phyloP scores from a whole-genome alignment of 176 grass and related monocot species.

The Triticum urartu region DNA sequence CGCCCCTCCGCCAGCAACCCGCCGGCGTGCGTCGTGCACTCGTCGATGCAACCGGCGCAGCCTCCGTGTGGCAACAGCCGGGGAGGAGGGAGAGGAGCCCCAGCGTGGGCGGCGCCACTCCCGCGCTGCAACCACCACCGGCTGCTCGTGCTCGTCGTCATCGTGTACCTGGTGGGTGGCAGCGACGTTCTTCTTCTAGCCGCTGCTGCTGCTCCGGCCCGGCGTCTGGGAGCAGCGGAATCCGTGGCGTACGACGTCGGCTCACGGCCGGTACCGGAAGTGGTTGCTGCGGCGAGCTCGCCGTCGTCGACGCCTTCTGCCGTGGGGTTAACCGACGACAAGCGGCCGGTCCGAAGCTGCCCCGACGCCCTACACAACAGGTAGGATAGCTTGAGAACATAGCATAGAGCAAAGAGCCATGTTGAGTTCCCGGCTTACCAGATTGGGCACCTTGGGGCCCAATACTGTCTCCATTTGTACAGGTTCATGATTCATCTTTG shows the following conservation, averaged over 20 bases:
- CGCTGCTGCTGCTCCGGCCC: slow-evolving; percentile 1
- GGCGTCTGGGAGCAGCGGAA: neutral
- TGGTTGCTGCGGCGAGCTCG: neutral
- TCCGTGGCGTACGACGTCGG: slow-evolving; percentile 14
- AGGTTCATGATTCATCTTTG: too few species aligned
- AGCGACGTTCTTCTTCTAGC: neutral
- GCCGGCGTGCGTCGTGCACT: neutral
- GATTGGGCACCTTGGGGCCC: too few species aligned
- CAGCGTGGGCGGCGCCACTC: neutral
- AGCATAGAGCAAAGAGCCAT: too few species aligned
- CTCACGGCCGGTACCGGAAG: slow-evolving; percentile 28
- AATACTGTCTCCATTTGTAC: too few species aligned
- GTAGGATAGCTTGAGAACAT: neutral
- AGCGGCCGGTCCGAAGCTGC: slow-evolving; percentile 49
- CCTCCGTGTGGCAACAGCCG: neutral
- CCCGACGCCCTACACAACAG: slow-evolving; percentile 52
- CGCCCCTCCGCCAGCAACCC: neutral
- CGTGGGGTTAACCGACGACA: slow-evolving; percentile 15
- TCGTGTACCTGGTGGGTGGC: slow-evolving; percentile 1
- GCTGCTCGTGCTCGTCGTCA: neutral
- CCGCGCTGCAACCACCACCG: neutral
- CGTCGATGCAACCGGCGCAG: slow-evolving; percentile 33
- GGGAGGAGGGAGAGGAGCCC: neutral
- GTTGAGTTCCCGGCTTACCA: too few species aligned
- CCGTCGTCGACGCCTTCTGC: neutral